Base-by-base conservation (phyloP, 1,139 yeast species). In the Lodderomyces pseudojiufengensis region DNA sequence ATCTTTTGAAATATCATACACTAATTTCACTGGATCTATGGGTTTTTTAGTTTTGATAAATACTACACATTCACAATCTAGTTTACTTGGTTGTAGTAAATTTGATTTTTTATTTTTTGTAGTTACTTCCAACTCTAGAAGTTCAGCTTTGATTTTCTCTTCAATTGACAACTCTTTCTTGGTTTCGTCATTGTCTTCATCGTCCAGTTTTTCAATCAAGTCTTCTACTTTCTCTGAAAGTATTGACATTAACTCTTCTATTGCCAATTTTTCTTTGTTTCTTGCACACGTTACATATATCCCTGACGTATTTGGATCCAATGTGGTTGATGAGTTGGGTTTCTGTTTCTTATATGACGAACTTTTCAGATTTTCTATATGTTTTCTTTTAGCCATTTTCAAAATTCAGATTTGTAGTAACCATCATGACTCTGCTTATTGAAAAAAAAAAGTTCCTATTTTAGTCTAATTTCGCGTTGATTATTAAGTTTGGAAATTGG, bases 261-360 rank as follows among this genome's bases (percentile, higher is more conserved):
- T 75, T 48, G 95, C 84, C 39, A 75, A 78, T 40, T 73, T 70
- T 58, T 90, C 96, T 46, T 81, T 78, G 30, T 85, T 83, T 49
- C 95, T 70, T 34, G 77, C 73, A 57, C 97, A 86, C 0, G 96
- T 85, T 15, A 88, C 95, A 59, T 82, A 92, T 2, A 86, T 67
- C 1, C 97, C 96, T 31, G 82, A 65, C 44, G 95, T 83, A 34
- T 80, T 80, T 0, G 96, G 95, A 50, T 87, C 96, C 15, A 80
- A 55, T 40, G 77, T 63, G 12, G 32, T 40, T 3, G 78, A 78
- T 5, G 67, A 58, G 21, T 63, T 74, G 55, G 65, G 74, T 58
- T 68, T 67, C 50, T 73, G 15, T 18, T 30, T 30, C 27, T 13
- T 14, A 5, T 35, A 38, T 42, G 9, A 15, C 15, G 5, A 34